Evolutionary conservation across 495 filamentous ascomycete species (phyloP), one percentile per base, ranked within the genome.

Genomic region (Penicillium goetzii): DNA sequence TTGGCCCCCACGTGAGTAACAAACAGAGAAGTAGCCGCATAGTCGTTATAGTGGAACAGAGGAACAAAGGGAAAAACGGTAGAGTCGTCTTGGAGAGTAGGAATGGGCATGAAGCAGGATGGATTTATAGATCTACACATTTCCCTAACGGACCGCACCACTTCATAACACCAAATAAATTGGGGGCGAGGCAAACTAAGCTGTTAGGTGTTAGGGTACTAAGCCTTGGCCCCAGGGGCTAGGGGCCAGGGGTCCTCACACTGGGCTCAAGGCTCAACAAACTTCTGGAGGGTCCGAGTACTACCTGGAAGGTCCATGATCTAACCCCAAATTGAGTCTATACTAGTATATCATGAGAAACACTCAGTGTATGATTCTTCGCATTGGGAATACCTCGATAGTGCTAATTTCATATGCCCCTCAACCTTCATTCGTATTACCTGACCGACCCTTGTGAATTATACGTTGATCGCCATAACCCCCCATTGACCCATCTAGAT

Each of bases 131-230:
- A 30, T 30, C 28, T 30, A 30, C 28, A 30, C 28, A 30, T 30
- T 30, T 30, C 28, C 28, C 28, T 30, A 30, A 30, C 28, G 28
- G 28, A 30, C 28, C 28, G 28, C 28, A 30, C 28, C 28, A 6
- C 28, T 30, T 30, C 28, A 30, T 30, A 30, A 30, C 28, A 30
- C 28, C 28, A 30, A 30, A 30, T 30, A 30, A 30, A 30, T 30
- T 30, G 28, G 28, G 28, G 28, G 28, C 28, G 28, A 30, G 28
- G 28, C 28, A 30, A 30, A 30, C 28, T 30, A 30, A 30, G 28
- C 28, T 30, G 33, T 34, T 34, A 11, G 89, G 69, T 91, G 43
- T 47, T 47, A 47, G 12, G 12, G 43, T 47, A 47, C 43, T 47
- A 47, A 47, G 43, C 43, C 43, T 47, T 47, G 43, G 43, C 43